phyloP scores from a whole-genome alignment of 75 land plant species.

The Pinus albicaulis region DNA sequence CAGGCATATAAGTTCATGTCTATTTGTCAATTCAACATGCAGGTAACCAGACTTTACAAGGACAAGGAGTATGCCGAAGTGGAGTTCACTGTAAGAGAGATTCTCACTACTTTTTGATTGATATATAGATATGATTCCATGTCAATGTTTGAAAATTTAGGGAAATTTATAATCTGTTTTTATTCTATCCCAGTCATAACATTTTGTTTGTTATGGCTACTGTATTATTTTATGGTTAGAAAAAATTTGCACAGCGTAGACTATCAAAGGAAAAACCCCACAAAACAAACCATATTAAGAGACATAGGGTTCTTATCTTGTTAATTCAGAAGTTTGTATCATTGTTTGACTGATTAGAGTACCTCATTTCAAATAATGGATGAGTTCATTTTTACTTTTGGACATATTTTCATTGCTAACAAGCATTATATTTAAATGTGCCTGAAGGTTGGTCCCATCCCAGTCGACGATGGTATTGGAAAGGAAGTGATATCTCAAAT shows the following conservation, averaged over 20 bases:
- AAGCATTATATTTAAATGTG: constrained; percentile 5
- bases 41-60: constrained; percentile 85
- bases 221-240: neutral
- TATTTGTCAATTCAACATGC: constrained; percentile 1
- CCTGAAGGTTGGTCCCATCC: constrained; percentile 76
- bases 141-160: neutral
- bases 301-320: neutral
- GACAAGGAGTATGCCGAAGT: constrained; percentile 90
- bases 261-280: neutral
- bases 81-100: constrained; percentile 71
- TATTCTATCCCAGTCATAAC: neutral
- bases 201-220: neutral
- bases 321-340: neutral
- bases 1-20: neutral
- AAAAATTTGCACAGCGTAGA: neutral
- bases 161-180: neutral
- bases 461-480: constrained; percentile 72
- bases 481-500: constrained; percentile 68
- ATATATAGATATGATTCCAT: neutral
- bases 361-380: neutral
- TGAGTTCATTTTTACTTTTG: neutral
- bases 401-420: constrained; percentile 1
- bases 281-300: neutral
- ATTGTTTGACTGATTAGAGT: neutral
- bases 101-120: neutral